A percentile compares a stretch with the other conserved stretches of the same genome.
Evolutionary conservation across 352 stramenopile genomes (phyloP).

Genomic region (Pythium myriotylum): DNA sequence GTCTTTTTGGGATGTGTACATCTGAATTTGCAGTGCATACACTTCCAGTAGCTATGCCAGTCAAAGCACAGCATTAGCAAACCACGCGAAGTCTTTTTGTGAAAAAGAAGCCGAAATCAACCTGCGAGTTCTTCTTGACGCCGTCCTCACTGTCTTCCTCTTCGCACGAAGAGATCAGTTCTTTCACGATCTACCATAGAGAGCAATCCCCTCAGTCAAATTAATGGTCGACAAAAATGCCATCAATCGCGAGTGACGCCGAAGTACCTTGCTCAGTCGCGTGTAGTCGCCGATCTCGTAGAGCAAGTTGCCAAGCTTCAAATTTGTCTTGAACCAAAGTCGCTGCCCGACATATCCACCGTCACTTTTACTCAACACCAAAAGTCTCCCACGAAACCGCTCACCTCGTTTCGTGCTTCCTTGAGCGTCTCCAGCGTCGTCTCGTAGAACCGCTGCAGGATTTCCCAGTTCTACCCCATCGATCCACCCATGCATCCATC

Average conservation of each 20-base stretch:
- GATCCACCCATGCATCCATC: not conserved
- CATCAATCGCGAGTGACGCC: not conserved
- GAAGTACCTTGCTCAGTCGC: constrained; percentile 63
- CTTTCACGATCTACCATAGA: constrained; percentile 63
- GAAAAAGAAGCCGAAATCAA: constrained; percentile 12
- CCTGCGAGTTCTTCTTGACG: constrained; percentile 82
- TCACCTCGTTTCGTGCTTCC: constrained; percentile 75
- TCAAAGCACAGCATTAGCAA: not conserved
- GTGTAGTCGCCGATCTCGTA: constrained; percentile 84
- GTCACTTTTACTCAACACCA: not conserved
- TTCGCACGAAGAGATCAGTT: constrained; percentile 86
- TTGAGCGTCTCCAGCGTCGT: constrained; percentile 86
- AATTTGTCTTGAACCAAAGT: constrained; percentile 96
- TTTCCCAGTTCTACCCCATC: constrained; percentile 68
- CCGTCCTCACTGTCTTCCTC: constrained; percentile 86
- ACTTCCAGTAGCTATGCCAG: constrained; percentile 88
- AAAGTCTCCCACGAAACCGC: too few relatives aligned
- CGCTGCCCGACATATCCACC: constrained; percentile 41
- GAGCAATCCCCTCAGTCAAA: not conserved
- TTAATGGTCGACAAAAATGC: not conserved
- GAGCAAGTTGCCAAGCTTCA: constrained; percentile 94
- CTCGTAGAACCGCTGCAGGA: constrained; percentile 86
- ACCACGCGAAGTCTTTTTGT: not conserved
- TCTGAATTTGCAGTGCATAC: constrained; percentile 93
- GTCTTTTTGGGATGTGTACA: constrained; percentile 92